Base-by-base conservation (phyloP, 1,284 basidiomycete genomes). In the Naganishia albida region DNA sequence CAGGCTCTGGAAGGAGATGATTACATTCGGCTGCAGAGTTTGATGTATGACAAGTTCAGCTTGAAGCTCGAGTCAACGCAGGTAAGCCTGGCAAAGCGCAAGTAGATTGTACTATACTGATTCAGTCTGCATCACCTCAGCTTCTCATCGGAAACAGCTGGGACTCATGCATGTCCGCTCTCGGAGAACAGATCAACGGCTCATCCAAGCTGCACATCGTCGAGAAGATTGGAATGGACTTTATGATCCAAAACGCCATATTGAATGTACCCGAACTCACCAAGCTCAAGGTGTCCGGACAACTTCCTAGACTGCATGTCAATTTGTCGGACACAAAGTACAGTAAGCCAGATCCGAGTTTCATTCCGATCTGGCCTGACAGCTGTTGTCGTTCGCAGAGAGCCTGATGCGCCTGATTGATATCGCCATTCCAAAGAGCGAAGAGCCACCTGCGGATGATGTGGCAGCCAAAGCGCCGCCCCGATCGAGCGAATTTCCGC, bases 241-340 rank as follows among this genome's bases (percentile, higher is more conserved):
- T 99, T 64, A 85, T 88, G 69, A 86, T 97, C 20, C 91, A 98
- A 72, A 96, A 90, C 74, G 97, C 93, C 1, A 99, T 99, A 71
- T 87, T 97, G 38, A 88, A 87, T 64, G 91, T 88, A 6, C 85
- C 90, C 43, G 94, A 86, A 69, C 83, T 99, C 50, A 87, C 94
- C 8, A 85, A 89, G 49, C 90, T 98, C 84, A 99, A 96, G 79
- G 84, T 99, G 62, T 87, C 91, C 1, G 96, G 95, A 12, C 89
- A 89, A 68, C 81, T 99, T 63, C 95, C 96, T 1, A 86, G 86
- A 49, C 83, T 99, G 7, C 88, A 91, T 72, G 84, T 97, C 75
- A 99, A 99, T 79, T 84, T 99, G 68, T 99, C 96, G 7, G 96
- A 99, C 72, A 84, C 84, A 25, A 99, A 99, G 79, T 99, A 99